Conservation (phyloP, 1,139 yeast genomes). For the Candida smagusa region DNA sequence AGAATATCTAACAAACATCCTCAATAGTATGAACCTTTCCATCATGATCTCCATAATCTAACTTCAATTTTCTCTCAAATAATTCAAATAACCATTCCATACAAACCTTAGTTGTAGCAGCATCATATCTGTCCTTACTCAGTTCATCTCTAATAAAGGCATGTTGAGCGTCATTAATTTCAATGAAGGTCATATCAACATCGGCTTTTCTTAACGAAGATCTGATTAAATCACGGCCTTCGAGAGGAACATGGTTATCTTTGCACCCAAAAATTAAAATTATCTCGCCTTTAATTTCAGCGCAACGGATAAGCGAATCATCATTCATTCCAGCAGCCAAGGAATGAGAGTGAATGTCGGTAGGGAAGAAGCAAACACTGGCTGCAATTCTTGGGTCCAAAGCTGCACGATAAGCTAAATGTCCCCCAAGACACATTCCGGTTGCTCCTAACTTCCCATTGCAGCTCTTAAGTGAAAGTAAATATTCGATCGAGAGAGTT, state of each 20-base stretch:
- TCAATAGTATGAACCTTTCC: conserved; percentile 50
- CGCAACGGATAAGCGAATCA: conserved; percentile 58
- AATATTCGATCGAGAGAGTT: conserved; percentile 59
- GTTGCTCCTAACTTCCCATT: conserved; percentile 77
- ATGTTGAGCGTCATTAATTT: conserved; percentile 77
- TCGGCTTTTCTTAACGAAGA: conserved; percentile 55
- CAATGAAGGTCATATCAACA: conserved; percentile 68
- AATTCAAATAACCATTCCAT: conserved; percentile 66
- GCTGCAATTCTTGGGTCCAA: conserved; percentile 65
- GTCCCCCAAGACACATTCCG: conserved; percentile 89
- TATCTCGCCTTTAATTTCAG: conserved; percentile 56
- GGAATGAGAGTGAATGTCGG: conserved; percentile 69
- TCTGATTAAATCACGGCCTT: conserved; percentile 72
- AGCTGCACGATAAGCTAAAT: conserved; percentile 71
- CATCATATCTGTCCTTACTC: conserved; percentile 77
- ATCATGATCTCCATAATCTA: conserved; percentile 64
- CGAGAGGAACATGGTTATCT: conserved; percentile 79
- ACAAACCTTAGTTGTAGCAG: conserved; percentile 69
- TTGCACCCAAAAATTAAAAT: conserved; percentile 73
- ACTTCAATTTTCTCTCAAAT: conserved; percentile 64
- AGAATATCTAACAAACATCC: conserved; percentile 51
- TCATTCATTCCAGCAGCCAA: conserved; percentile 63
- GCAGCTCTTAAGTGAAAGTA: conserved; percentile 56
- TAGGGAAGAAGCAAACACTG: conserved; percentile 75
- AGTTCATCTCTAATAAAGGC: conserved; percentile 78